phyloP scores from a whole-genome alignment of 305 asterid species.

The Andrographis paniculata region DNA sequence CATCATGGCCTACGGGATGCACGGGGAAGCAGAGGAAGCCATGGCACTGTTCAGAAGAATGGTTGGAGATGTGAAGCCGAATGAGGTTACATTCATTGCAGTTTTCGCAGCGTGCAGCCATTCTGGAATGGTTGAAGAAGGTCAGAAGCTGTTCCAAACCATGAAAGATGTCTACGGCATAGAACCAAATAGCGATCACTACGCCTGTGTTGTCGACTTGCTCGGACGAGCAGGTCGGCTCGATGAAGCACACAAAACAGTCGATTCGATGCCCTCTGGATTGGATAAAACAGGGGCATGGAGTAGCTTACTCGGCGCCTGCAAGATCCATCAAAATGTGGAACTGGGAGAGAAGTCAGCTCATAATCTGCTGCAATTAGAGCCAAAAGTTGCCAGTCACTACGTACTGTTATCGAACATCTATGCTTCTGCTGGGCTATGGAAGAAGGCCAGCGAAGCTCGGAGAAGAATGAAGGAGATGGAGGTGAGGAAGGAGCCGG shows the following conservation, averaged over 20 bases:
- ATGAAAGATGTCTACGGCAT: constrained; percentile 52
- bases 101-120: constrained; percentile 86
- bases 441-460: constrained; percentile 61
- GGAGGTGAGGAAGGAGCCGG: constrained; percentile 82
- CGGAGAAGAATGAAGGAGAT: constrained; percentile 47
- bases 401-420: constrained; percentile 66
- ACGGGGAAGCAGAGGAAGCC: constrained; percentile 66
- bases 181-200: constrained; percentile 56
- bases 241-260: constrained; percentile 48
- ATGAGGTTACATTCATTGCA: constrained; percentile 55
- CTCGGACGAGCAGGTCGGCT: constrained; percentile 79
- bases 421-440: constrained; percentile 54
- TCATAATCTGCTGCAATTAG: constrained; percentile 42
- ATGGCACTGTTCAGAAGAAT: constrained; percentile 47
- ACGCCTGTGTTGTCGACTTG: constrained; percentile 76
- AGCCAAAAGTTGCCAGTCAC: constrained; percentile 50
- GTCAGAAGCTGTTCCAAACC: constrained; percentile 38
- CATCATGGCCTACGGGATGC: constrained; percentile 60
- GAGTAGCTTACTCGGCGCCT: constrained; percentile 76
- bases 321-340: constrained; percentile 57
- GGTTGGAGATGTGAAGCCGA: constrained; percentile 44
- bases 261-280: constrained; percentile 31
- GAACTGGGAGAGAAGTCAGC: constrained; percentile 77
- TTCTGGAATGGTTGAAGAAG: constrained; percentile 68
- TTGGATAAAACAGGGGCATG: constrained; percentile 41